Conservation (phyloP, 495 filamentous ascomycete genomes). For the Bathelium albidoporum region DNA sequence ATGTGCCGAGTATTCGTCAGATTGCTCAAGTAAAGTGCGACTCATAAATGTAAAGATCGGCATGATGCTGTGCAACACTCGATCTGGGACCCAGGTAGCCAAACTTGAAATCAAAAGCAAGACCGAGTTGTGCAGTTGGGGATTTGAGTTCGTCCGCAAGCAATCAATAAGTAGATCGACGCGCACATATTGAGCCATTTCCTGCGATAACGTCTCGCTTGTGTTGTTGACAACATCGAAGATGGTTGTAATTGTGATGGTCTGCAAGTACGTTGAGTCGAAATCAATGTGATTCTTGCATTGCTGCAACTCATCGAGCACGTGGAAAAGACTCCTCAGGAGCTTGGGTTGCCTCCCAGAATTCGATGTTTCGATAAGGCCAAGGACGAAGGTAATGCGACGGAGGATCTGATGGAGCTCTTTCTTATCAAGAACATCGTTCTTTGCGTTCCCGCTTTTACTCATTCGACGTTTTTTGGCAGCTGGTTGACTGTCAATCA, state of each 20-base stretch:
- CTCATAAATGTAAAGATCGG: conserved; percentile 98
- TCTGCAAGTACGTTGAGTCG: conserved; percentile 78
- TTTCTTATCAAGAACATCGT: conserved; percentile 36
- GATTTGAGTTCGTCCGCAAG: conserved; percentile 75
- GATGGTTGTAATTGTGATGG: conserved; percentile 63
- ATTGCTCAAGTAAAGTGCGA: conserved; percentile 71
- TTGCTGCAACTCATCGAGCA: conserved; percentile 73
- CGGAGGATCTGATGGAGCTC: conserved; percentile 54
- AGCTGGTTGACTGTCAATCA: conserved; percentile 53
- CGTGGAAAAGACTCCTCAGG: conserved; percentile 65
- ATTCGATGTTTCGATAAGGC: conserved; percentile 69
- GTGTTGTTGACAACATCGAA: conserved; percentile 66
- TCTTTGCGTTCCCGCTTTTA: conserved; percentile 44
- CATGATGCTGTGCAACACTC: conserved; percentile 93
- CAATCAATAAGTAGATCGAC: conserved; percentile 85
- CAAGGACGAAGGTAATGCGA: conserved; percentile 75
- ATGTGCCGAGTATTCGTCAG: conserved; percentile 90
- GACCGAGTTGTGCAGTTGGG: conserved; percentile 83
- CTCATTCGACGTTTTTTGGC: conserved; percentile 69
- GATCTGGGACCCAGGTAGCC: conserved; percentile 72
- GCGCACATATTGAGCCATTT: conserved; percentile 62
- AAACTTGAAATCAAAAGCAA: conserved; percentile 78
- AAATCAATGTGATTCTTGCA: conserved; percentile 60
- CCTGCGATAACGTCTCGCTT: conserved; percentile 40
- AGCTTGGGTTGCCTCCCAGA: conserved; percentile 62